Evolutionary conservation across 805 yeast species (phyloP).

Genomic region (Jamesozyma piceae): DNA sequence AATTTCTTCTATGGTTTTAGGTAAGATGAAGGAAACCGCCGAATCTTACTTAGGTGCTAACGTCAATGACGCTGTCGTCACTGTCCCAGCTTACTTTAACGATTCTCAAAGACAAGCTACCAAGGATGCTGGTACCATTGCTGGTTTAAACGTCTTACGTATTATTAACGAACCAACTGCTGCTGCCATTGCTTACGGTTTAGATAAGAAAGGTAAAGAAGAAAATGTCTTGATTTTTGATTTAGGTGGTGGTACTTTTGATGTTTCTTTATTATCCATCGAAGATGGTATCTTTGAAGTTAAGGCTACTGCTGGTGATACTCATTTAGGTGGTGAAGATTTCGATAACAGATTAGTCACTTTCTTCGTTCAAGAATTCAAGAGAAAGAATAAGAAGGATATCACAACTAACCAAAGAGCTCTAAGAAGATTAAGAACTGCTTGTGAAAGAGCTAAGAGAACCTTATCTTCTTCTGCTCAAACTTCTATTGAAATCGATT

Average conservation of each 20-base stretch:
- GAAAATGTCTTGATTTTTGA: conserved; percentile 88
- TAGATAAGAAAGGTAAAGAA: conserved; percentile 58
- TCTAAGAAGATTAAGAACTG: conserved; percentile 95
- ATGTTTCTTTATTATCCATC: conserved; percentile 86
- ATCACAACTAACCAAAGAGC: conserved; percentile 91
- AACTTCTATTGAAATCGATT: conserved; percentile 93
- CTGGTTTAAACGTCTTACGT: conserved; percentile 88
- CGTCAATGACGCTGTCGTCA: conserved; percentile 87
- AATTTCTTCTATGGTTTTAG: conserved; percentile 83
- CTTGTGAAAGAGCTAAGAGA: conserved; percentile 99
- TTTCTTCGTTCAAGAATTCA: conserved; percentile 90
- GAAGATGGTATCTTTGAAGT: conserved; percentile 97
- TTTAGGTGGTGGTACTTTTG: conserved; percentile 98
- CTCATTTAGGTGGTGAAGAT: conserved; percentile 97
- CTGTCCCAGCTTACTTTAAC: conserved; percentile 94
- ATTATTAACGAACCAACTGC: conserved; percentile 93
- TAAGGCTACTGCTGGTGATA: conserved; percentile 78
- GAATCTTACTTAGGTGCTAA: conserved; percentile 78
- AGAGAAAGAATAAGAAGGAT: conserved; percentile 96
- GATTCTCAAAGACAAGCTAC: conserved; percentile 97
- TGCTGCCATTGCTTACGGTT: conserved; percentile 98
- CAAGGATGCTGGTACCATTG: conserved; percentile 92
- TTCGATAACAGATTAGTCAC: conserved; percentile 93
- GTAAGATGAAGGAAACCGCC: conserved; percentile 90
- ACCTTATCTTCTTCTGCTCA: conserved; percentile 94